Percentiles rank a stretch among this genome's conserved stretches.
Evolutionary conservation across 2,329 filamentous ascomycete species (phyloP).

Genomic region (Talaromyces sp.): DNA sequence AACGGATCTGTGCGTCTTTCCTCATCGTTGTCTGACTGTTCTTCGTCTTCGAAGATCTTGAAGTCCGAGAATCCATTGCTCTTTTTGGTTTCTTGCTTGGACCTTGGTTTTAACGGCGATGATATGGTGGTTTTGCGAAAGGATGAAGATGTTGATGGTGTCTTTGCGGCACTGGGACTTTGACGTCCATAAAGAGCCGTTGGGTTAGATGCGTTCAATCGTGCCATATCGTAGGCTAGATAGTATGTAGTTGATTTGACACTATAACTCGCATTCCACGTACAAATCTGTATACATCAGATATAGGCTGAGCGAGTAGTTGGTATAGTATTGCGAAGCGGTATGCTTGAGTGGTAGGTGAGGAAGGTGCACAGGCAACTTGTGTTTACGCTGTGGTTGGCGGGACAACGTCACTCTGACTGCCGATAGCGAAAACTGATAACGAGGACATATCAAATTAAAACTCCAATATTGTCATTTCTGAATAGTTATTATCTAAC

Average conservation of each 20-base stretch:
- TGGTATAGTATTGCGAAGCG: background rate
- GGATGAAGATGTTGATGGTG: background rate
- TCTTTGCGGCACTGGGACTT: background rate
- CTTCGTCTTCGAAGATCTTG: constrained; percentile 16
- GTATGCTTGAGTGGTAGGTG: background rate
- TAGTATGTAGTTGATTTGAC: background rate
- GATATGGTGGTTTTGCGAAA: constrained; percentile 2
- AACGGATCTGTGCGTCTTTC: background rate
- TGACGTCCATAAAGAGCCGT: background rate
- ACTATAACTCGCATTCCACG: background rate
- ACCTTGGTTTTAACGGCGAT: constrained; percentile 9
- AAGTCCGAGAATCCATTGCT: background rate
- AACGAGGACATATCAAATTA: background rate
- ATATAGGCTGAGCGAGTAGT: too few relatives aligned
- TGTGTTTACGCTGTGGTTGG: constrained; percentile 11
- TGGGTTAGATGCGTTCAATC: constrained; percentile 16
- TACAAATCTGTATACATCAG: background rate
- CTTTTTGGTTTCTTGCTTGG: background rate
- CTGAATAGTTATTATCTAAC: background rate
- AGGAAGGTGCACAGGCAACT: background rate
- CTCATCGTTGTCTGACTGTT: constrained; percentile 6
- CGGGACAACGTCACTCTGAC: constrained; percentile 3
- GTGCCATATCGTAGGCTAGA: constrained; percentile 12
- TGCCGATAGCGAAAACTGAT: background rate
- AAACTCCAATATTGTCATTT: background rate